phyloP scores from a whole-genome alignment of 768 basidiomycete species.

The Pleurotus sapidus region DNA sequence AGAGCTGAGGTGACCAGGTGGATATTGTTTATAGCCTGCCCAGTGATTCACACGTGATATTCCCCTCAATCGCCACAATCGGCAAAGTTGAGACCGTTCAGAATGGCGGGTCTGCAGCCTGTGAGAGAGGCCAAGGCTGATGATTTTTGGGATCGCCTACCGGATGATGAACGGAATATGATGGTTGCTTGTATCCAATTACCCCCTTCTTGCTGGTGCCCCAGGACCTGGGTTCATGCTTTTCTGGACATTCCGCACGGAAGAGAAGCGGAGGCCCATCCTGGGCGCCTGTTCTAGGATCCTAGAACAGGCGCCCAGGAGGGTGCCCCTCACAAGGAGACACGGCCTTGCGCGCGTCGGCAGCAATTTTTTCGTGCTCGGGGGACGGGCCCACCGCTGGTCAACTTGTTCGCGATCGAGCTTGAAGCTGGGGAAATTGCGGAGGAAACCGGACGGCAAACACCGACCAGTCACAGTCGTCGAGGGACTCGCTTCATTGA shows the following conservation, averaged over 20 bases:
- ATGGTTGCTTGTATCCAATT: background rate
- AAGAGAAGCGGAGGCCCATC: too few species aligned
- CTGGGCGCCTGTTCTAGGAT: too few species aligned
- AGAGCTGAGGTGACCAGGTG: constrained; percentile 1
- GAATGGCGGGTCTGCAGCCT: background rate
- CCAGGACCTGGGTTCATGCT: too few species aligned
- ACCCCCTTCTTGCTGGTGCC: background rate
- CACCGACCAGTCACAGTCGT: constrained; percentile 1
- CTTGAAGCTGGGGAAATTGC: background rate
- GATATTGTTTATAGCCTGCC: constrained; percentile 11
- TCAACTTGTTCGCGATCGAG: too few species aligned
- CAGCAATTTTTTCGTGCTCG: too few species aligned
- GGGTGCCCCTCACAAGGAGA: too few species aligned
- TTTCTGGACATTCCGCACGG: too few species aligned
- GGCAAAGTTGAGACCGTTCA: constrained; percentile 5
- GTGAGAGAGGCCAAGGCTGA: background rate
- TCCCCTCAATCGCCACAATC: background rate
- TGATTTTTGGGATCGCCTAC: background rate
- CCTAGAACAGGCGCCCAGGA: too few species aligned
- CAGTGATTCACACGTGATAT: constrained; percentile 20
- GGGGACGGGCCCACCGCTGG: too few species aligned
- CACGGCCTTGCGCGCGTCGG: too few species aligned
- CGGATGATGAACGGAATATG: background rate
- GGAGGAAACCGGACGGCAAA: constrained; percentile 8
- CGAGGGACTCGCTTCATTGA: too few species aligned